Evolutionary conservation across 345 rosid genomes (phyloP).

Genomic region (Euphorbia lathyris): DNA sequence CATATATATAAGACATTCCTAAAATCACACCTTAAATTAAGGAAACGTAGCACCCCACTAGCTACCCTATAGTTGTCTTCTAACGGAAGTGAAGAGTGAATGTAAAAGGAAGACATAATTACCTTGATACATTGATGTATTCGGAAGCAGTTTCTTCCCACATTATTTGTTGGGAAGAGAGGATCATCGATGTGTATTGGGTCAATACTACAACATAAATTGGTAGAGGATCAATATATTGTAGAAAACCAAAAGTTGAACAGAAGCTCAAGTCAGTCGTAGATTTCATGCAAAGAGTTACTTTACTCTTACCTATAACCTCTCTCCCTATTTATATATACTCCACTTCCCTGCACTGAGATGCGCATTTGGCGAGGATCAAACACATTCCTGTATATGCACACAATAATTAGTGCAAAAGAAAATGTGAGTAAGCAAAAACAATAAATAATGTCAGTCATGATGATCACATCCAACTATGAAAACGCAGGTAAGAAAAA

Average conservation of each 20-base stretch:
- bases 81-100: not conserved
- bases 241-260: slow-evolving; percentile 11
- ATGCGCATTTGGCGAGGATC: slow-evolving; percentile 98
- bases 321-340: slow-evolving; percentile 84
- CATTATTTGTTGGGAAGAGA: slow-evolving; percentile 85
- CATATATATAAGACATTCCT: too few species aligned
- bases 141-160: slow-evolving; percentile 97
- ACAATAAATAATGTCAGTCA: not conserved
- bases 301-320: slow-evolving; percentile 67
- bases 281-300: slow-evolving; percentile 5
- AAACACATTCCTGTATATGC: slow-evolving; percentile 72
- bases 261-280: slow-evolving; percentile 5
- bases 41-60: too few species aligned
- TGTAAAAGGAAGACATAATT: slow-evolving; percentile 15
- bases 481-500: not conserved
- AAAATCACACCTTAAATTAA: too few species aligned
- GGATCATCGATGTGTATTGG: slow-evolving; percentile 97
- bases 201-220: slow-evolving; percentile 62
- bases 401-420: slow-evolving; percentile 10
- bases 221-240: slow-evolving; percentile 22
- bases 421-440: not conserved
- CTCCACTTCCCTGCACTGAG: slow-evolving; percentile 91
- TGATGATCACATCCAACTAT: slow-evolving; percentile 5
- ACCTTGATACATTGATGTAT: slow-evolving; percentile 99
- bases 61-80: too few species aligned